These are phyloP conservation scores for Termitomyces sp. DNA, from an alignment of 768 basidiomycete species.

Conservation along the genomic window DNA sequence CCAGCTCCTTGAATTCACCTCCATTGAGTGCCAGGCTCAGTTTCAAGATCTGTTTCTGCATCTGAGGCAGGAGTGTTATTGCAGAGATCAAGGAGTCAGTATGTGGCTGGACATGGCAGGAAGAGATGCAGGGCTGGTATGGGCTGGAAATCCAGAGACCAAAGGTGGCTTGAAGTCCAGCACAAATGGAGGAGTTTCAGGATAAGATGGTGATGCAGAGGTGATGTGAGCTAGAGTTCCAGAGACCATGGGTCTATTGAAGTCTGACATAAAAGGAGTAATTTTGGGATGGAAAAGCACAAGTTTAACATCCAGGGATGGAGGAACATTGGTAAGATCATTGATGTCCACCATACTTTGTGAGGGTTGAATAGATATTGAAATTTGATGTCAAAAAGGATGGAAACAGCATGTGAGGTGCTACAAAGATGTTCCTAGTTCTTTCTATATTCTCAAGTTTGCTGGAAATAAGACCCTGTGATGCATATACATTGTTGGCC, in stretches of 20 bases:
- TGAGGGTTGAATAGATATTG: neutral
- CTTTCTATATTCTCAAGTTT: neutral
- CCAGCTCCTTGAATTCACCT: too few species aligned
- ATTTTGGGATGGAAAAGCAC: neutral
- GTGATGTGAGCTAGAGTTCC: too few species aligned
- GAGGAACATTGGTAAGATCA: neutral
- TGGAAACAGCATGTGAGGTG: neutral
- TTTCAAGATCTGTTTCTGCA: neutral
- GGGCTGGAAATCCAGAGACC: too few species aligned
- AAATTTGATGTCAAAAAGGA: neutral
- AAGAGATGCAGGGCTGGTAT: too few species aligned
- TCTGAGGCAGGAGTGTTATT: neutral
- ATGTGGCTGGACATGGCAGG: too few species aligned
- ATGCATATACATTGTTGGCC: conserved; percentile 16
- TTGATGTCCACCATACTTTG: neutral
- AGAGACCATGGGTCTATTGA: too few species aligned
- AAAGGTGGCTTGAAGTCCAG: too few species aligned
- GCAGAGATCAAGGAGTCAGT: neutral
- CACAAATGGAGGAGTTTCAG: neutral
- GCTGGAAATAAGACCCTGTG: conserved; percentile 15
- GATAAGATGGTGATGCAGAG: neutral
- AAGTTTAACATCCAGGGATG: neutral
- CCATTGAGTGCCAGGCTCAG: neutral
- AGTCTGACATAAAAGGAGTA: too few species aligned
- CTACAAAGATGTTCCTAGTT: neutral